Conservation (phyloP, 2,329 filamentous ascomycete species). For the Fusarium hostae region DNA sequence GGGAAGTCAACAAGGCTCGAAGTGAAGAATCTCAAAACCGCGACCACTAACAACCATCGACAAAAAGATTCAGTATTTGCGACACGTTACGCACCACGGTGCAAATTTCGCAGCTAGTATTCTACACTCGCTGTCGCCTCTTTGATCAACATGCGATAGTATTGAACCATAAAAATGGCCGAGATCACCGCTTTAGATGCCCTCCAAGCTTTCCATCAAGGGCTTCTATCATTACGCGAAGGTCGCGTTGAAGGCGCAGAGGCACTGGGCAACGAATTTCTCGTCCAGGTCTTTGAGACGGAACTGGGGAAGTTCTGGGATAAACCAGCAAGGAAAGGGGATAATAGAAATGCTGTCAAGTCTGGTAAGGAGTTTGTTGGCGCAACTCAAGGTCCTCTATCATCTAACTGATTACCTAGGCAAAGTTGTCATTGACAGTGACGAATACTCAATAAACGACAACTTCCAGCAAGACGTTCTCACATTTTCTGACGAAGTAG, state of each 20-base stretch:
- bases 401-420: conserved; percentile 61
- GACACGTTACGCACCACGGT: conserved; percentile 39
- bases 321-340: conserved; percentile 78
- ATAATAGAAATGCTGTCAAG: conserved; percentile 77
- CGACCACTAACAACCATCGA: conserved; percentile 39
- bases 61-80: conserved; percentile 40
- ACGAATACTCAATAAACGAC: conserved; percentile 83
- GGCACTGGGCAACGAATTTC: conserved; percentile 75
- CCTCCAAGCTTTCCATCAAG: conserved; percentile 86
- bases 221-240: conserved; percentile 81
- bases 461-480: conserved; percentile 87
- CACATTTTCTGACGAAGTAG: conserved; percentile 85
- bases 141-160: conserved; percentile 59
- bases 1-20: conserved; percentile 47
- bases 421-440: conserved; percentile 77
- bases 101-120: conserved; percentile 39
- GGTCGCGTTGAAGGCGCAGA: conserved; percentile 70
- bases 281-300: conserved; percentile 76
- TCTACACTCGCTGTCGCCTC: conserved; percentile 29
- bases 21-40: conserved; percentile 47
- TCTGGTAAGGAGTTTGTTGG: conserved; percentile 62
- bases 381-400: conserved; percentile 3
- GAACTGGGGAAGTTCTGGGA: conserved; percentile 79
- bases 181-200: conserved; percentile 77
- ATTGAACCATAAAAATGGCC: conserved; percentile 68